Percentiles rank a stretch among this genome's conserved stretches.
Evolutionary conservation across 257 asterid genomes (phyloP).

Genomic region (Petrea volubilis): DNA sequence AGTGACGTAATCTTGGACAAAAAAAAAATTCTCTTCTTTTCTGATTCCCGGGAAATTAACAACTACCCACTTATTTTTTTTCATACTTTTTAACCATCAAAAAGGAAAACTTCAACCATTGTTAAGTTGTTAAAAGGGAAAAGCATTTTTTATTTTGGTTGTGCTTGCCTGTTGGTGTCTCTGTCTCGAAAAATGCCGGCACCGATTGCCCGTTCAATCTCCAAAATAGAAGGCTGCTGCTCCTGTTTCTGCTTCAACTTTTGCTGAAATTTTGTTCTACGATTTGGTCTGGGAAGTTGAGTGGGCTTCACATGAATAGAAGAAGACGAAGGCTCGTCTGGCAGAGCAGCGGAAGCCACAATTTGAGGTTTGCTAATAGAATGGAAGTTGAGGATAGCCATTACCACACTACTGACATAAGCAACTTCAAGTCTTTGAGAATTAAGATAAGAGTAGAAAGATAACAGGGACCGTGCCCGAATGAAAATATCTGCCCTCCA

Average conservation of each 20-base stretch:
- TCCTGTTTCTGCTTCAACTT: constrained; percentile 26
- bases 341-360: constrained; percentile 41
- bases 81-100: not conserved
- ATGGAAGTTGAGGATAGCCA: constrained; percentile 47
- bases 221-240: constrained; percentile 55
- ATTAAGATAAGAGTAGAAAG: not conserved
- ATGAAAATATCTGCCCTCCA: not conserved
- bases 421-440: not conserved
- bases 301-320: constrained; percentile 30
- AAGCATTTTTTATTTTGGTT: not conserved
- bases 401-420: not conserved
- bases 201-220: constrained; percentile 79
- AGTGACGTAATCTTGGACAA: not conserved
- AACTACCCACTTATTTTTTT: not conserved
- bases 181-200: constrained; percentile 70
- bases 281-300: constrained; percentile 21
- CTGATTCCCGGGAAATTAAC: too few relatives aligned
- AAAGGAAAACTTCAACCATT: not conserved
- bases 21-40: not conserved
- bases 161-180: constrained; percentile 46
- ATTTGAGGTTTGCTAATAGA: constrained; percentile 39
- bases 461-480: not conserved
- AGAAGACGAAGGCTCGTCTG: constrained; percentile 34
- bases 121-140: not conserved
- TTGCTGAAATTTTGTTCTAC: constrained; percentile 3